Evolutionary conservation across 83 land plant genomes (phyloP), one percentile per base, ranked within the genome.

Genomic region (Picea abies): DNA sequence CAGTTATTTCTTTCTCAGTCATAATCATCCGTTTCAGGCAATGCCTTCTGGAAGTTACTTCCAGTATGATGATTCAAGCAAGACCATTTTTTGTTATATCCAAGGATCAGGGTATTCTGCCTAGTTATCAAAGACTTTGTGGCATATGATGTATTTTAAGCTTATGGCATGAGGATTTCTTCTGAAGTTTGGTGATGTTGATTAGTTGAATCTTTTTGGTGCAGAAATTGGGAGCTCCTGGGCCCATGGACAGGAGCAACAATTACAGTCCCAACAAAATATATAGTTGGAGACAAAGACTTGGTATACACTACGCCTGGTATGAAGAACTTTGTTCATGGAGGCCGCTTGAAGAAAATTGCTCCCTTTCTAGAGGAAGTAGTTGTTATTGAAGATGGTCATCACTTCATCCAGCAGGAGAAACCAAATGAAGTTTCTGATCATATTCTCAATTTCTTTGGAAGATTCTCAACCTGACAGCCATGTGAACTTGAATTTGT

Each of bases 401-500:
- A 41, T n/a, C 95, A 93, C 56, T 93, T 88, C 82, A 82, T 87
- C 52, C 84, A 91, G 52, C 78, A 91, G 80, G 93, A 93, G 63
- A 89, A 85, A 12, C 80, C 90, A 11, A 76, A 81, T 0, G 90
- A 88, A 60, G 84, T 88, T 64, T 86, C 60, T 56, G 78, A 83
- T 4, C 94, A 88, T 79, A 88, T 92, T 19, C 71, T 78, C 39
- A 81, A 85, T 37, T 92, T 92, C 89, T 79, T 92, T 60, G 62
- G 78, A 63, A 72, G 80, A 76, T 82, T 86, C 79, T 87, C 73
- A 81, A 25, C 78, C 19, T 47, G 22, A 49, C 52, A 10, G 52
- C 52, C 52, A 49, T 49, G 52, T 49, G 2, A 49, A 49, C 52
- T 49, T 49, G 52, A 9, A 8, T 49, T 49, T 49, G 52, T 49